Evolutionary conservation across 129 eudicot species (phyloP).

Genomic region (Helichrysum umbraculigerum): DNA sequence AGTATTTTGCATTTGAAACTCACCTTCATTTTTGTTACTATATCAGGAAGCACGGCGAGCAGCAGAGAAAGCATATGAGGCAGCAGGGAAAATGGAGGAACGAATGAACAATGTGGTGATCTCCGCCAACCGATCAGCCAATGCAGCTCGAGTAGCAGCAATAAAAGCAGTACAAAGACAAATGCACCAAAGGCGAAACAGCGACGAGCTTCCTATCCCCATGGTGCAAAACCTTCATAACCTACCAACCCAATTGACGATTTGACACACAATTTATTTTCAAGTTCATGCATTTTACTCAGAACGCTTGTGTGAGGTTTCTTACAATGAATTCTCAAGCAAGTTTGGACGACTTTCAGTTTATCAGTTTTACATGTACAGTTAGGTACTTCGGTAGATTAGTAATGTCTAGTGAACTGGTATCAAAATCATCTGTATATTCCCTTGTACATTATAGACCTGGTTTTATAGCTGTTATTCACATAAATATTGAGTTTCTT

Average conservation of each 20-base stretch:
- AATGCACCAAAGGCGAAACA: constrained; percentile 36
- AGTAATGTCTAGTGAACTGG: constrained; percentile 12
- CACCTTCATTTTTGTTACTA: constrained; percentile 23
- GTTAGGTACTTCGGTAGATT: constrained; percentile 16
- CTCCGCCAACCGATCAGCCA: constrained; percentile 72
- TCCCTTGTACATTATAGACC: constrained; percentile 13
- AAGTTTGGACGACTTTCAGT: background rate
- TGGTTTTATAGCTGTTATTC: constrained; percentile 9
- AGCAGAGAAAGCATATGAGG: constrained; percentile 61
- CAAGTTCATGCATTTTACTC: constrained; percentile 15
- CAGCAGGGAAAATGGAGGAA: constrained; percentile 55
- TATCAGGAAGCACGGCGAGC: constrained; percentile 67
- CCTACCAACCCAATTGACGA: constrained; percentile 30
- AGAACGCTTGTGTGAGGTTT: background rate
- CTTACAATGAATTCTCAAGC: constrained; percentile 7
- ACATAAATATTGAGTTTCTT: too few species aligned
- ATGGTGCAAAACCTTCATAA: constrained; percentile 39
- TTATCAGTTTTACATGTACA: constrained; percentile 12
- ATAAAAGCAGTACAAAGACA: constrained; percentile 75
- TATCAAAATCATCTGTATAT: background rate
- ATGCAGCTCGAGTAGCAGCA: constrained; percentile 83
- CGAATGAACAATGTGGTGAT: constrained; percentile 63
- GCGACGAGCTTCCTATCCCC: constrained; percentile 38
- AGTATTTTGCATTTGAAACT: background rate
- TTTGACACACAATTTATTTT: background rate